Conservation (phyloP, 805 yeast genomes). For the Maudiozyma barnettii region DNA sequence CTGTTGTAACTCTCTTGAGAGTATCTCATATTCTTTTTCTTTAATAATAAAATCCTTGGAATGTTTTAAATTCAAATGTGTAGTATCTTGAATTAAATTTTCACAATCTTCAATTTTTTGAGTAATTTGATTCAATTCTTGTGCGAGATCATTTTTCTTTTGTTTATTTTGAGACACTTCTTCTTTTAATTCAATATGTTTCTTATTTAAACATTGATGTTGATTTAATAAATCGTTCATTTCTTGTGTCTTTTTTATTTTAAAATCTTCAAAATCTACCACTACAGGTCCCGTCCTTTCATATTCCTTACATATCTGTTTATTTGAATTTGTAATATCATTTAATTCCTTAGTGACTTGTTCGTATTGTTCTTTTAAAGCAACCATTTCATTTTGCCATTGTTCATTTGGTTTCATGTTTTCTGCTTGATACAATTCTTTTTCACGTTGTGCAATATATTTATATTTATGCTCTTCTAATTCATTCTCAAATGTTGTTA, state of each 20-base stretch:
- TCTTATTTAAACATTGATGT: slow-evolving; percentile 4
- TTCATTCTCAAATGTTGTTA: slow-evolving; percentile 18
- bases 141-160: not conserved
- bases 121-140: slow-evolving; percentile 7
- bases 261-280: slow-evolving; percentile 18
- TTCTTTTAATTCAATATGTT: not conserved
- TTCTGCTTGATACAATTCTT: slow-evolving; percentile 15
- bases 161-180: not conserved
- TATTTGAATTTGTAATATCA: slow-evolving; percentile 10
- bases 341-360: slow-evolving; percentile 10
- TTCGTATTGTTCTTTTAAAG: slow-evolving; percentile 20
- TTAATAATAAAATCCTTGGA: not conserved
- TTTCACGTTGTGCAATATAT: slow-evolving; percentile 14
- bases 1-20: slow-evolving; percentile 9
- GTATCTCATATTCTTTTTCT: not conserved
- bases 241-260: slow-evolving; percentile 7
- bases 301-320: slow-evolving; percentile 6
- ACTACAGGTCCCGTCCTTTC: slow-evolving; percentile 7
- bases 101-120: not conserved
- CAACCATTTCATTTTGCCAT: slow-evolving; percentile 20
- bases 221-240: slow-evolving; percentile 17
- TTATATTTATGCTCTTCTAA: slow-evolving; percentile 13
- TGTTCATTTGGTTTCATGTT: slow-evolving; percentile 27
- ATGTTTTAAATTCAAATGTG: not conserved
- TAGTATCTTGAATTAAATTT: not conserved